phyloP scores from a whole-genome alignment of 2,329 filamentous ascomycete species.

The Colletotrichum chlorophyti region DNA sequence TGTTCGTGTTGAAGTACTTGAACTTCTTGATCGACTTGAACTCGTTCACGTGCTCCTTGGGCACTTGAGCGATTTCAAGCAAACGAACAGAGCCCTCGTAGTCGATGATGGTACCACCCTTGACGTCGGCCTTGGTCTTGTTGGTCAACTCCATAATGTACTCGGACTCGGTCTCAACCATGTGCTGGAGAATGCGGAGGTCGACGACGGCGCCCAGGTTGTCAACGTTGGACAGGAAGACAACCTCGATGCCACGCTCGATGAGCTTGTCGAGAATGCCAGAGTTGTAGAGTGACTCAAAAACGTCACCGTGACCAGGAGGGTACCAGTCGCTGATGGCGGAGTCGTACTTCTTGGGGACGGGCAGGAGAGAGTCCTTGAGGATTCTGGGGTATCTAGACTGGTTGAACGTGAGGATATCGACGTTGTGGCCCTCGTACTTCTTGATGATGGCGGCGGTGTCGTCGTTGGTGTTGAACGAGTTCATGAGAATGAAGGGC shows the following conservation, averaged over 20 bases:
- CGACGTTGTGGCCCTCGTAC: conserved; percentile 99
- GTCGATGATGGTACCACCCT: conserved; percentile 99
- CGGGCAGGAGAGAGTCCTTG: conserved; percentile 97
- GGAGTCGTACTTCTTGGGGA: conserved; percentile 87
- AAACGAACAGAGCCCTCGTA: conserved; percentile 97
- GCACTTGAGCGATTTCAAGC: conserved; percentile 97
- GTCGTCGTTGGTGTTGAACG: conserved; percentile 99
- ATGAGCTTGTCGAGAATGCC: conserved; percentile 97
- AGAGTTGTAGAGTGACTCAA: conserved; percentile 99
- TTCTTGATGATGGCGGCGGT: conserved; percentile 99
- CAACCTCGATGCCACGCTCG: conserved; percentile 92
- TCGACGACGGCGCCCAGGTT: conserved; percentile 98
- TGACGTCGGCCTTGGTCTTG: conserved; percentile 99
- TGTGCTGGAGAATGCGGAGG: conserved; percentile 97
- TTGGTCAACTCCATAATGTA: conserved; percentile 99
- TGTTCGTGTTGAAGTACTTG: conserved; percentile 99
- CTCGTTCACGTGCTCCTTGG: conserved; percentile 99
- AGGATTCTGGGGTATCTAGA: conserved; percentile 96
- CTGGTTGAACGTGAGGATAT: conserved; percentile 99
- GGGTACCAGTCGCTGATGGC: conserved; percentile 98
- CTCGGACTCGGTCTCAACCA: conserved; percentile 95
- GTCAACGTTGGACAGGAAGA: conserved; percentile 99
- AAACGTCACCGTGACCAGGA: conserved; percentile 98
- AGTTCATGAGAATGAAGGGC: conserved; percentile 99
- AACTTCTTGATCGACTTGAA: conserved; percentile 99